Evolutionary conservation across 176 grass and related monocot genomes (phyloP), one percentile per base, ranked within the genome.

Genomic region (Oryza longistaminata): DNA sequence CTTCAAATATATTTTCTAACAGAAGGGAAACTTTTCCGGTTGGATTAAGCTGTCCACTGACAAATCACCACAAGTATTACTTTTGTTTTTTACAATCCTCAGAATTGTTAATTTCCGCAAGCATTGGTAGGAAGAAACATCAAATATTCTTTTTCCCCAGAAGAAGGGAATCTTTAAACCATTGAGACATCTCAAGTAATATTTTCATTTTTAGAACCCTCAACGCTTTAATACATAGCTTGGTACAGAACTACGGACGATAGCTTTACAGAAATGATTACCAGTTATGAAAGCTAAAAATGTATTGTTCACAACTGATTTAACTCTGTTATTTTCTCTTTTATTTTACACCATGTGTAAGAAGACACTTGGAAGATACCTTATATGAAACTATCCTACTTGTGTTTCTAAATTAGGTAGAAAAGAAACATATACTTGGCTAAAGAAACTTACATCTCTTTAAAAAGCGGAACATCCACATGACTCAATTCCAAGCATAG

Each of bases 401-500:
- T 44, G 9, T 31, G 4, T 33, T 65, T 21, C 11, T 21, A 43
- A 77, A 31, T 49, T 49, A 19, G 50, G 50, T 53, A 53, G 7
- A 71, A 31, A 48, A 62, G 24, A 26, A 10, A 68, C 52, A 66
- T 2, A 53, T 26, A 46, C 1, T 21, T 55, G 43, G 53, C 17
- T 15, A 40, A 71, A 24, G 19, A 68, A 73, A 92, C 93, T 93
- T 83, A 98, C 93, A 98, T 82, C 74, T 95, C 43, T 71, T 98
- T 98, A 53, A 98, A 95, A 74, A 95, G 2, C 2, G 91, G 91
- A 62, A 87, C 73, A 71, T 98, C 91, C 43, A 94, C 89, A 88
- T 95, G 96, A 68, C 96, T 98, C 83, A 98, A 86, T 81, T 98
- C 96, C 77, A 98, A 87, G 78, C 93, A 98, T 25, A 98, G 82